Evolutionary conservation across 2,329 filamentous ascomycete genomes (phyloP), one percentile per base, ranked within the genome.

Genomic region (Periconia digitata): DNA sequence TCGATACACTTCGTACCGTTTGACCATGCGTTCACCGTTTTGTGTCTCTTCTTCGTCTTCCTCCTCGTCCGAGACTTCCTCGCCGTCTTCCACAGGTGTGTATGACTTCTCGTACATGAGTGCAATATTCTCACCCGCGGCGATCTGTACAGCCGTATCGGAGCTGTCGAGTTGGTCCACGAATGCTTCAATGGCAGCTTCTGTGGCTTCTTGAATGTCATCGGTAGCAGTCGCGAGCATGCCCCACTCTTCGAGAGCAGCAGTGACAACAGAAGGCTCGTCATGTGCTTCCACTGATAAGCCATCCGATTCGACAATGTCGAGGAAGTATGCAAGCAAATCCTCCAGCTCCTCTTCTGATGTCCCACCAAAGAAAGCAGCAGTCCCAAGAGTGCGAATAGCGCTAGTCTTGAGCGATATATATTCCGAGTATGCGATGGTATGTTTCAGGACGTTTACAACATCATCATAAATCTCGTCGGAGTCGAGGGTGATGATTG

Each of bases 151-250:
- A 8, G 81, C 76, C 1, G 84, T 76, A 49, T 90, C 85, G 24
- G 79, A 79, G 66, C 87, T 90, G 50, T 92, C 85, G 16, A 96
- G 85, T 70, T 95, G 91, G 40, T 95, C 90, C 36, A 89, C 85
- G 59, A 96, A 90, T 2, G 86, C 85, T 44, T 94, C 87, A 60
- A 94, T 81, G 15, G 89, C 86, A 22, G 83, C 74, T 54, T 90
- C 85, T 24, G 86, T 89, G 51, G 85, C 79, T 15, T 82, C 80
- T 57, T 89, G 84, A 37, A 91, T 77, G 60, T 92, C 88, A 3
- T 91, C 86, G 6, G 92, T 75, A 51, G 88, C 83, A 3, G 87
- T 91, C 5, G 87, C 88, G 5, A 95, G 80, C 55, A 92, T 87
- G 1, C 86, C 86, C 89, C 90, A 95, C 49, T 86, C 84, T 55